Conservation (phyloP, 2,329 filamentous ascomycete genomes). For the Reticulascus tulasneorum region DNA sequence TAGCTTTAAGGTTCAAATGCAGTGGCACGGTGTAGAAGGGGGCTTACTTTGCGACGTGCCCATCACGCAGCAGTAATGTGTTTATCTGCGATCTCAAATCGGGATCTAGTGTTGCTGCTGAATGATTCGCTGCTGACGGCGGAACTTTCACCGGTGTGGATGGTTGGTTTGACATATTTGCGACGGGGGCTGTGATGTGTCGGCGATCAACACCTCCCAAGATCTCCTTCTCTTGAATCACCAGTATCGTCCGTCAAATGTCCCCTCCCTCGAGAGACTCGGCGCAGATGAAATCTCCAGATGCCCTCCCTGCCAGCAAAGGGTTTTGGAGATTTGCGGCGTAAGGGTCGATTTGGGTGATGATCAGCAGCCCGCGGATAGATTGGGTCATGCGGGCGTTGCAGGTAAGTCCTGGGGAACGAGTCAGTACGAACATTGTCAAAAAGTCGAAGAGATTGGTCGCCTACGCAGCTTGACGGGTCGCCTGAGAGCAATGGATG, state of each 20-base stretch:
- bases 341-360: no score
- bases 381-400: no score
- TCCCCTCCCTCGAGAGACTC: not conserved
- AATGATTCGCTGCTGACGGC: constrained; percentile 54
- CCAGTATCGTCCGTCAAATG: not conserved
- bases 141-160: constrained; percentile 60
- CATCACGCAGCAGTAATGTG: constrained; percentile 51
- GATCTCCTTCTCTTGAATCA: not conserved
- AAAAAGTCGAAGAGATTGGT: no score
- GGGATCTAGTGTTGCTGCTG: constrained; percentile 56
- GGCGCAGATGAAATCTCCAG: not conserved
- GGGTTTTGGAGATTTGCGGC: no score
- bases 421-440: no score
- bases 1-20: not conserved
- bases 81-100: constrained; percentile 63
- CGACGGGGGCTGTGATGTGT: constrained; percentile 1
- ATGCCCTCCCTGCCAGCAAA: no score
- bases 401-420: no score
- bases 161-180: constrained; percentile 40
- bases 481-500: no score
- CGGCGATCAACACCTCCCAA: not conserved
- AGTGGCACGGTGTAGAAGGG: constrained; percentile 3
- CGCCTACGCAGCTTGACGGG: no score
- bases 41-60: constrained; percentile 54
- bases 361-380: no score